Evolutionary conservation across 768 basidiomycete genomes (phyloP).

Genomic region (Tylopilus sp.): DNA sequence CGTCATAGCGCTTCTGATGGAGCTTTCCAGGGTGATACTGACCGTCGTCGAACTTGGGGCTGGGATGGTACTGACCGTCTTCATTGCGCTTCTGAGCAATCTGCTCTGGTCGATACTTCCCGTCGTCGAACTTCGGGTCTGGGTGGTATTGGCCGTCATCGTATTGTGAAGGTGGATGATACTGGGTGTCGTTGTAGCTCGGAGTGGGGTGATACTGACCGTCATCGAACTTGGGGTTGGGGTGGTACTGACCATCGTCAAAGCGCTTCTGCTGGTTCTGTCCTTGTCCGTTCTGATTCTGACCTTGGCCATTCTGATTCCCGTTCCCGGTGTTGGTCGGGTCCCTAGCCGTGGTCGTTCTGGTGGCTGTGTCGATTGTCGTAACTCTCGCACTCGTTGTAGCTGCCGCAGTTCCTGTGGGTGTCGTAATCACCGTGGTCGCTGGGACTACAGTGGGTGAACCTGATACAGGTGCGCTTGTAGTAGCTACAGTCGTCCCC

Average conservation of each 20-base stretch:
- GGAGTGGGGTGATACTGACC: background rate
- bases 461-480: too few species aligned
- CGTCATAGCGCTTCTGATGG: background rate
- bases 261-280: constrained; percentile 3
- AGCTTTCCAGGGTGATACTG: background rate
- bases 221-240: background rate
- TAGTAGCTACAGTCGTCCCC: too few species aligned
- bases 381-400: background rate
- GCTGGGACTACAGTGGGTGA: too few species aligned
- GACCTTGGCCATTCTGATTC: too few species aligned
- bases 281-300: too few species aligned
- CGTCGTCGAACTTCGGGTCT: constrained; percentile 10
- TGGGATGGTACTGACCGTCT: constrained; percentile 10
- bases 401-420: background rate
- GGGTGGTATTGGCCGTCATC: constrained; percentile 6
- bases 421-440: background rate
- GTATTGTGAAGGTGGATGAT: background rate
- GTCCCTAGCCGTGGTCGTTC: background rate
- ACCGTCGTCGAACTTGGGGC: background rate
- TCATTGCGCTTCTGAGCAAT: constrained; percentile 11
- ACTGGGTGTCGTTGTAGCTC: constrained; percentile 6
- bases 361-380: background rate
- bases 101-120: background rate
- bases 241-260: constrained; percentile 16
- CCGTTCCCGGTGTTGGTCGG: background rate